Evolutionary conservation across 495 filamentous ascomycete species (phyloP).

Genomic region (Aspergillus nidulans): DNA sequence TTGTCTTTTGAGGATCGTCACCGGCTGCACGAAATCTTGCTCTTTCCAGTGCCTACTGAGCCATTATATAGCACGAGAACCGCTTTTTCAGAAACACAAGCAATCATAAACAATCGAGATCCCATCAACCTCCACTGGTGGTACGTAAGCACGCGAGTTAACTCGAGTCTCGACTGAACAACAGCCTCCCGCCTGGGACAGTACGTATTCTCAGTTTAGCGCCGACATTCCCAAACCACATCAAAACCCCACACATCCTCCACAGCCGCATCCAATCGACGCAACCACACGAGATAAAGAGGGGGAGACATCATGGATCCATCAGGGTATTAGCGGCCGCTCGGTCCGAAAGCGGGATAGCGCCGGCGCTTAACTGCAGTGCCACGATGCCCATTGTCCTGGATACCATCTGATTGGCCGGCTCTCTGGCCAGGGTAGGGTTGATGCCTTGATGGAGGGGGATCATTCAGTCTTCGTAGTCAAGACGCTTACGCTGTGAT

Average conservation of each 20-base stretch:
- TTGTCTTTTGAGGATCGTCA: neutral
- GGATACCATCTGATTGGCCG: constrained; percentile 14
- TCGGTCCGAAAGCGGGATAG: constrained; percentile 7
- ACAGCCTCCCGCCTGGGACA: neutral
- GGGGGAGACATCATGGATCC: constrained; percentile 2
- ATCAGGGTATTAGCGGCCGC: constrained; percentile 2
- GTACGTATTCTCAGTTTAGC: constrained; percentile 1
- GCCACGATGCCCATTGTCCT: constrained; percentile 15
- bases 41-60: neutral
- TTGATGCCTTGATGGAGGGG: constrained; percentile 7
- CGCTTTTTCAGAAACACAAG: neutral
- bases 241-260: constrained; percentile 11
- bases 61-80: neutral
- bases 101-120: neutral
- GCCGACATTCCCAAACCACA: constrained; percentile 4
- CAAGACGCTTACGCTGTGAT: neutral
- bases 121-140: neutral
- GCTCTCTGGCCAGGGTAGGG: neutral
- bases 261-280: constrained; percentile 4
- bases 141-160: neutral
- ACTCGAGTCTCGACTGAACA: neutral
- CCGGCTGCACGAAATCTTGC: neutral
- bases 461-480: neutral
- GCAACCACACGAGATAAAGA: neutral
- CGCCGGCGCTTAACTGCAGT: constrained; percentile 25